Percentiles rank a stretch among this genome's conserved stretches.
These are phyloP conservation scores for Capsicum chinense DNA, from an alignment of 257 asterid species.

Conservation along the genomic window DNA sequence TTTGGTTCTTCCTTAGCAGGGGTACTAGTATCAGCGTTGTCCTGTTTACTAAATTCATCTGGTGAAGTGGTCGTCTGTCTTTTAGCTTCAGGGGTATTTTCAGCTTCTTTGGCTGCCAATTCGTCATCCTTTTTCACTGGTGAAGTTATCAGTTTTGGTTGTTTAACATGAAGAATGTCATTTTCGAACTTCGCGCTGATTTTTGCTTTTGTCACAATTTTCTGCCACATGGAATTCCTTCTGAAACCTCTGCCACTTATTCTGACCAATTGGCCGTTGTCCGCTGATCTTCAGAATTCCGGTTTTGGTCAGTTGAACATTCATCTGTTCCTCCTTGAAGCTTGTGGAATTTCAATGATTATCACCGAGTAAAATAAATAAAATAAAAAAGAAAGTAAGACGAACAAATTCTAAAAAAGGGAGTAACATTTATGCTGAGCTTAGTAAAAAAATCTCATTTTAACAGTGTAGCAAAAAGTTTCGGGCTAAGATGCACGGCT, in stretches of 20 bases:
- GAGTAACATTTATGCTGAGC: background rate
- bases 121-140: conserved; percentile 33
- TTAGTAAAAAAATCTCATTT: background rate
- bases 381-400: too few species aligned
- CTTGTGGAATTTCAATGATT: too few species aligned
- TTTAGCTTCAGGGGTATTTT: conserved; percentile 24
- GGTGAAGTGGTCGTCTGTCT: conserved; percentile 25
- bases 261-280: conserved; percentile 35
- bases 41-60: conserved; percentile 30
- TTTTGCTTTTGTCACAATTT: conserved; percentile 49
- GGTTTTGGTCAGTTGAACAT: conserved; percentile 52
- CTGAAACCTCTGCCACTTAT: conserved; percentile 48
- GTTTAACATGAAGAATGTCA: conserved; percentile 51
- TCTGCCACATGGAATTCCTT: conserved; percentile 58
- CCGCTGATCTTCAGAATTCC: conserved; percentile 63
- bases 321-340: conserved; percentile 54
- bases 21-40: background rate
- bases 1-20: conserved; percentile 27
- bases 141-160: conserved; percentile 53
- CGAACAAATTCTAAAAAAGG: too few species aligned
- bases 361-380: too few species aligned
- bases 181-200: conserved; percentile 68
- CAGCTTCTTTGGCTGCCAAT: conserved; percentile 33
- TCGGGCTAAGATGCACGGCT: background rate
- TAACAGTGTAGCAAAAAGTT: background rate